These are phyloP conservation scores for Quercus gilva DNA, from an alignment of 306 rosid genomes.

Conservation along the genomic window DNA sequence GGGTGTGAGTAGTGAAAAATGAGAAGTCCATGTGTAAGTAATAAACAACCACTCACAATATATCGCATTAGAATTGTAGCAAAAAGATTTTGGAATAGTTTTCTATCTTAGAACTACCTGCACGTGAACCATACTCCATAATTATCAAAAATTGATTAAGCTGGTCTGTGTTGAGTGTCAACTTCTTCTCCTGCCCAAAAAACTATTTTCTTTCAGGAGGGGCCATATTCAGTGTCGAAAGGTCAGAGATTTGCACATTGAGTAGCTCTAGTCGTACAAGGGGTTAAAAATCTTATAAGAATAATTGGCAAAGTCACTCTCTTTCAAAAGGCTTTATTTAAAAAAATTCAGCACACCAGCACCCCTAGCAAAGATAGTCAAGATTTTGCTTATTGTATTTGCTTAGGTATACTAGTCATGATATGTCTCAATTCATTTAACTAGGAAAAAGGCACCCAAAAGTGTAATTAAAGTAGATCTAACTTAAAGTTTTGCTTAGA, in stretches of 20 bases:
- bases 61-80: rapidly evolving
- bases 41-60: no score
- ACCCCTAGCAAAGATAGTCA: not conserved
- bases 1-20: no score
- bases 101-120: no score
- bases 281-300: not conserved
- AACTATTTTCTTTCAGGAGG: not conserved
- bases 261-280: not conserved
- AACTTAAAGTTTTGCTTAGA: not conserved
- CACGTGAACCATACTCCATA: not conserved
- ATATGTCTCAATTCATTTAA: constrained; percentile 38
- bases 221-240: not conserved
- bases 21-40: rapidly evolving
- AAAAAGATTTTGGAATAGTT: no score
- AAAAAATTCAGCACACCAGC: not conserved
- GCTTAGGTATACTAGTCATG: not conserved
- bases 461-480: not conserved
- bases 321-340: constrained; percentile 4
- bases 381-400: not conserved
- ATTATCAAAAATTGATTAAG: not conserved
- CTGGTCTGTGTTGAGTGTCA: no score
- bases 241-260: not conserved
- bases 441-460: not conserved
- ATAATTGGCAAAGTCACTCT: not conserved
- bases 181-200: not conserved